These are phyloP conservation scores for Heliocybe sulcata DNA, from an alignment of 1,284 basidiomycete genomes.

Conservation along the genomic window DNA sequence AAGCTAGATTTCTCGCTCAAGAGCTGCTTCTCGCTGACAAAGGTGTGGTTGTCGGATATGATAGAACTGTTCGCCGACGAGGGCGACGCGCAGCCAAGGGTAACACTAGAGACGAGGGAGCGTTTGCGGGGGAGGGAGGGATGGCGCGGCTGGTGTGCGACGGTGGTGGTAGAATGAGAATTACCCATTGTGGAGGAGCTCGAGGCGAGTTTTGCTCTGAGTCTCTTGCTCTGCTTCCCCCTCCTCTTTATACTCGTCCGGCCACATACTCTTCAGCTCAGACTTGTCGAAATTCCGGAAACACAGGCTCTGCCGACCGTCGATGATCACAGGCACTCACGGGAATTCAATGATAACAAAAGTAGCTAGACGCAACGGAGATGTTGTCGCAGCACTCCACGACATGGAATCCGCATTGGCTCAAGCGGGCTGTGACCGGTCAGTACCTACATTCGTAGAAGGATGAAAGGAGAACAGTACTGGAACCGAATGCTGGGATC, in stretches of 20 bases:
- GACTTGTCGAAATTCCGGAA: neutral
- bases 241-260: conserved; percentile 1
- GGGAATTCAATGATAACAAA: neutral
- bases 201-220: neutral
- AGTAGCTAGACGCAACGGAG: neutral
- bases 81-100: conserved; percentile 21
- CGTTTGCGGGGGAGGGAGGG: conserved; percentile 8
- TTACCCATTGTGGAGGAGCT: conserved; percentile 20
- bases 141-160: conserved; percentile 3
- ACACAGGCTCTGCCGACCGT: neutral
- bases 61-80: conserved; percentile 10
- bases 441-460: neutral
- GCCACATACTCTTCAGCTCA: neutral
- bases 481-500: neutral
- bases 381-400: neutral
- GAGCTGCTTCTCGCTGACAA: conserved; percentile 19
- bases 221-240: neutral
- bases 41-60: conserved; percentile 10
- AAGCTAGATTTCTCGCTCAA: conserved; percentile 10
- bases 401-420: neutral
- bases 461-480: neutral
- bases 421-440: neutral
- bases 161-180: conserved; percentile 14
- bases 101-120: conserved; percentile 17
- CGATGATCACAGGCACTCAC: neutral